A percentile compares a stretch with the other conserved stretches of the same genome.
These are phyloP conservation scores for Begonia loranthoides DNA, from an alignment of 306 rosid species.

Conservation along the genomic window DNA sequence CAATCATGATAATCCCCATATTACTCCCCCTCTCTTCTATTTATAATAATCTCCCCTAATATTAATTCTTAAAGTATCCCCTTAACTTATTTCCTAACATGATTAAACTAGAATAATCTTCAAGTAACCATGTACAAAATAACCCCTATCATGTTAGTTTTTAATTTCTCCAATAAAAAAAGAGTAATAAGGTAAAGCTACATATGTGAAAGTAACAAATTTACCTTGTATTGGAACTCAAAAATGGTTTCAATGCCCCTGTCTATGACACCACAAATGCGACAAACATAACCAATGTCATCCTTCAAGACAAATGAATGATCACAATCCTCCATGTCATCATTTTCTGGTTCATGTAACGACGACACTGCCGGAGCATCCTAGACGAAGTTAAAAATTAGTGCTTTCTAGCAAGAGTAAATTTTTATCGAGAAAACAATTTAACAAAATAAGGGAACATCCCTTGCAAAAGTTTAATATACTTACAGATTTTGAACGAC, in stretches of 20 bases:
- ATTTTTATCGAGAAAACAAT: too few relatives aligned
- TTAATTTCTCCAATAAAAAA: too few relatives aligned
- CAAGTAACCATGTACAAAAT: too few relatives aligned
- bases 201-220: not conserved
- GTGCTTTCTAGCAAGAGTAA: too few relatives aligned
- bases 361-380: constrained; percentile 35
- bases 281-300: constrained; percentile 87
- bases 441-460: not conserved
- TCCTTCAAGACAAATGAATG: constrained; percentile 86
- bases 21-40: too few relatives aligned
- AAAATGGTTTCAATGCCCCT: constrained; percentile 66
- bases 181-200: too few relatives aligned
- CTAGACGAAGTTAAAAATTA: constrained; percentile 18
- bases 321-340: constrained; percentile 50
- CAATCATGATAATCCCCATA: too few relatives aligned
- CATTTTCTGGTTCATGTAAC: constrained; percentile 21
- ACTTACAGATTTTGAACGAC: not conserved
- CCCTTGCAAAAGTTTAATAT: not conserved
- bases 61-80: too few relatives aligned
- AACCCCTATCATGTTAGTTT: too few relatives aligned
- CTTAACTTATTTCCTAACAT: too few relatives aligned
- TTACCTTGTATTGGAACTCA: constrained; percentile 73
- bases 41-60: too few relatives aligned
- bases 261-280: constrained; percentile 72
- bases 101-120: too few relatives aligned